Conservation (phyloP, 1,139 yeast genomes). For the Sugiyamaella grinbergsii region DNA sequence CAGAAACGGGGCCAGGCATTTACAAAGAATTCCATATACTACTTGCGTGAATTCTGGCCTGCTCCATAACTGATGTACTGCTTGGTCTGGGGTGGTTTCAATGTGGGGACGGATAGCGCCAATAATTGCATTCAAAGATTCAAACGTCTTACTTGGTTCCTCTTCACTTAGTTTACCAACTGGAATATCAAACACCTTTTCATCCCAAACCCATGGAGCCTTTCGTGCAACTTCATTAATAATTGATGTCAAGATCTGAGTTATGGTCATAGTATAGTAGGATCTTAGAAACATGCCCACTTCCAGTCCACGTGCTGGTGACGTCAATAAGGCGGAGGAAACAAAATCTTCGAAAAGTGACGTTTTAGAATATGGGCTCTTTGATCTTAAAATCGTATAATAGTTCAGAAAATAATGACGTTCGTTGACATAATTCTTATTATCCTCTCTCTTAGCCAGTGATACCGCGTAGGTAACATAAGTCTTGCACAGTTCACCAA, state of each 20-base stretch:
- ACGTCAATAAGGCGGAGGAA: constrained; percentile 14
- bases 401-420: constrained; percentile 2
- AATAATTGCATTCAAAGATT: constrained; percentile 26
- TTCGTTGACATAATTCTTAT: constrained; percentile 3
- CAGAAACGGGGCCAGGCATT: constrained; percentile 64
- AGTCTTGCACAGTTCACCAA: constrained; percentile 39
- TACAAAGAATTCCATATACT: constrained; percentile 57
- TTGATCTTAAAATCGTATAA: constrained; percentile 1
- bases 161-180: constrained; percentile 19
- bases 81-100: constrained; percentile 20
- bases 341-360: constrained; percentile 20
- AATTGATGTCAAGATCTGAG: constrained; percentile 5
- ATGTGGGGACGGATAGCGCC: constrained; percentile 25
- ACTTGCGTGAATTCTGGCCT: constrained; percentile 36
- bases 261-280: constrained; percentile 12
- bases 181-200: constrained; percentile 11
- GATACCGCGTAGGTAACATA: constrained; percentile 7
- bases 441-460: background rate
- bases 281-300: constrained; percentile 14
- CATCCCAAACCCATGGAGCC: constrained; percentile 14
- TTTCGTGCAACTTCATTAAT: constrained; percentile 6
- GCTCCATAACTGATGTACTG: constrained; percentile 27
- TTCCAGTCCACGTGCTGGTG: constrained; percentile 13
- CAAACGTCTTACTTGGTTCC: constrained; percentile 18
- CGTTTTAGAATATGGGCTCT: constrained; percentile 11